Conservation (phyloP, 1,284 basidiomycete genomes). For the Ceratobasidium sp. region DNA sequence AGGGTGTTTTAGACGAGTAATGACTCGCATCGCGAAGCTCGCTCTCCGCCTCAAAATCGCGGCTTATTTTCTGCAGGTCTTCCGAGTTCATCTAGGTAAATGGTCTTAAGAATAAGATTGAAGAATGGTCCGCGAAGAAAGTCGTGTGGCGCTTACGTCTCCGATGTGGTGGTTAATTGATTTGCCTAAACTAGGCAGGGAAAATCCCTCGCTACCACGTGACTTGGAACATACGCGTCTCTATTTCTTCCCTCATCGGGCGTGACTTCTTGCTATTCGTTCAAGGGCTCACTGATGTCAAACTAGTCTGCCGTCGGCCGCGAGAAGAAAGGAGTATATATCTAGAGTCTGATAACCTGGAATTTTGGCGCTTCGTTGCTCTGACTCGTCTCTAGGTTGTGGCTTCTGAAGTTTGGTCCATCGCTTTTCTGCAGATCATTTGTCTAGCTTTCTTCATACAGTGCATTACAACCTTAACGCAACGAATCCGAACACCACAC, state of each 20-base stretch:
- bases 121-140: neutral
- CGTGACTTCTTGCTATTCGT: neutral
- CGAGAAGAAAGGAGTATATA: neutral
- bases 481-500: no score
- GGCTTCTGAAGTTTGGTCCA: neutral
- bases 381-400: neutral
- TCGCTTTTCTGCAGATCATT: neutral
- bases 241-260: constrained; percentile 16
- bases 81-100: constrained; percentile 36
- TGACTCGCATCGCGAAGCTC: constrained; percentile 40
- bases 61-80: constrained; percentile 40
- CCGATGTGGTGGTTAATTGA: neutral
- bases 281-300: neutral
- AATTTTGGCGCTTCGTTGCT: neutral
- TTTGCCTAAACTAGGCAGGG: constrained; percentile 7
- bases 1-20: neutral
- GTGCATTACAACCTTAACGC: no score
- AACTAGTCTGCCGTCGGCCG: neutral
- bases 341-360: neutral
- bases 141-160: neutral
- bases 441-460: neutral
- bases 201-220: neutral
- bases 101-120: no score
- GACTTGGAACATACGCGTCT: constrained; percentile 28
- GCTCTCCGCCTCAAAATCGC: constrained; percentile 42